These are phyloP conservation scores for Lichtheimia ornata DNA, from an alignment of 371 early-diverging fungal species.

Conservation along the genomic window DNA sequence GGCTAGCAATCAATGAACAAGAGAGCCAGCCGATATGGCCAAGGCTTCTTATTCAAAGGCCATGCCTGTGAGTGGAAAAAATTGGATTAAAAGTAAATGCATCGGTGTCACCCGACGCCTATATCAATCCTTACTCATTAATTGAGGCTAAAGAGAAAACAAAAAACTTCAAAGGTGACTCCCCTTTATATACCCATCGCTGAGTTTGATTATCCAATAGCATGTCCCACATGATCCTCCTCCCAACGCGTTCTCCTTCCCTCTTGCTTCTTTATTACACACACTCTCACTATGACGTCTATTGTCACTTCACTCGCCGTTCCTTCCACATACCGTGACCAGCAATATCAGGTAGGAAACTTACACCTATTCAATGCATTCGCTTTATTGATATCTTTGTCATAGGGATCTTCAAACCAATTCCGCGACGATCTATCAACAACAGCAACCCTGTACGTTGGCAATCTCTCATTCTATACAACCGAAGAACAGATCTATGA, in stretches of 20 bases:
- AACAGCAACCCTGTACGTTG: conserved; percentile 93
- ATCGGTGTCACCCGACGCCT: conserved; percentile 13
- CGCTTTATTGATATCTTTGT: not conserved
- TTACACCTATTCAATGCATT: not conserved
- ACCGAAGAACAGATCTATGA: conserved; percentile 99
- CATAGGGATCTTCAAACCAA: conserved; percentile 72
- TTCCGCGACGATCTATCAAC: conserved; percentile 67
- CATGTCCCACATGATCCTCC: not conserved
- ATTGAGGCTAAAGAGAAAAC: conserved; percentile 17
- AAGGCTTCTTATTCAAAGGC: conserved; percentile 10
- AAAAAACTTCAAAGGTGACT: not conserved
- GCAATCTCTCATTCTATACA: conserved; percentile 97
- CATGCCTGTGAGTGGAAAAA: conserved; percentile 18
- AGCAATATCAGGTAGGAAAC: conserved; percentile 69
- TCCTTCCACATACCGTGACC: conserved; percentile 87
- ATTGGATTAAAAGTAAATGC: conserved; percentile 8
- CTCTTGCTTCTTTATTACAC: no score
- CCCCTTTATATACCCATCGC: not conserved
- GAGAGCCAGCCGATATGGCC: conserved; percentile 11
- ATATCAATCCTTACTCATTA: conserved; percentile 21
- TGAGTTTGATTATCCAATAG: not conserved
- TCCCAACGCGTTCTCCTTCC: not conserved
- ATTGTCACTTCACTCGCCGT: conserved; percentile 81
- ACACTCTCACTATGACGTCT: not conserved
- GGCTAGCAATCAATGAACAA: conserved; percentile 16